Evolutionary conservation across 192 early-diverging fungal species (phyloP).

Genomic region (Umbelopsis isabellina): DNA sequence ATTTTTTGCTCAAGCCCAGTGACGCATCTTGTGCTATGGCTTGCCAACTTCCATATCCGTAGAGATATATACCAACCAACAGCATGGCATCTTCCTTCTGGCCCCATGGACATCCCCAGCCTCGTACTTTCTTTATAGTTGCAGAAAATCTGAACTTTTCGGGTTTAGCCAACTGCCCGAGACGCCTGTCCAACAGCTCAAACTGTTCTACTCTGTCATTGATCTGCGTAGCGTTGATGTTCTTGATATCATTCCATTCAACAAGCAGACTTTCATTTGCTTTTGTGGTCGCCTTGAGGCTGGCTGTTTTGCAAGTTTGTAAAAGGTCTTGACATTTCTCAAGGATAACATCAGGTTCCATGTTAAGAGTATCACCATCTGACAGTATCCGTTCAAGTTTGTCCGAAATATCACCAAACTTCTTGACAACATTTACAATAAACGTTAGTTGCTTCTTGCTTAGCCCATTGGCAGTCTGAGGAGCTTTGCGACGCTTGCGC

Average conservation of each 20-base stretch:
- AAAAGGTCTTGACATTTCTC: slow-evolving; percentile 2
- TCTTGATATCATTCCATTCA: slow-evolving; percentile 71
- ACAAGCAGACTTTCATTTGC: not conserved
- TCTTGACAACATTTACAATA: slow-evolving; percentile 14
- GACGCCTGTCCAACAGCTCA: slow-evolving; percentile 60
- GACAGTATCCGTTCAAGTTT: not conserved
- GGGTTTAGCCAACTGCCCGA: slow-evolving; percentile 58
- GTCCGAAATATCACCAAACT: slow-evolving; percentile 8
- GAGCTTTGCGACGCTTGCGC: slow-evolving; percentile 15
- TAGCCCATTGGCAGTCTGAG: not conserved
- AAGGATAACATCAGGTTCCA: not conserved
- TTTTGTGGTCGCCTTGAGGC: not conserved
- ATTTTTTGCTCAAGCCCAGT: slow-evolving; percentile 84
- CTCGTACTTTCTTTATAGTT: slow-evolving; percentile 81
- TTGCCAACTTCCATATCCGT: slow-evolving; percentile 94
- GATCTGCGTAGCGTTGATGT: slow-evolving; percentile 85
- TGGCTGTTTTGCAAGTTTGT: not conserved
- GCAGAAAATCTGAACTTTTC: slow-evolving; percentile 78
- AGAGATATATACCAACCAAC: slow-evolving; percentile 89
- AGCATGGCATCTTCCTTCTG: slow-evolving; percentile 95
- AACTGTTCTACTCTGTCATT: slow-evolving; percentile 78
- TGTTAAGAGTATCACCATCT: not conserved
- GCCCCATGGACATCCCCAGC: slow-evolving; percentile 88
- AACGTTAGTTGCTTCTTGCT: not conserved
- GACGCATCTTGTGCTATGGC: slow-evolving; percentile 79